Percentiles rank a stretch among this genome's conserved stretches.
Conservation (phyloP, 2,329 filamentous ascomycete species). For the Myriosclerotinia curreyana region DNA sequence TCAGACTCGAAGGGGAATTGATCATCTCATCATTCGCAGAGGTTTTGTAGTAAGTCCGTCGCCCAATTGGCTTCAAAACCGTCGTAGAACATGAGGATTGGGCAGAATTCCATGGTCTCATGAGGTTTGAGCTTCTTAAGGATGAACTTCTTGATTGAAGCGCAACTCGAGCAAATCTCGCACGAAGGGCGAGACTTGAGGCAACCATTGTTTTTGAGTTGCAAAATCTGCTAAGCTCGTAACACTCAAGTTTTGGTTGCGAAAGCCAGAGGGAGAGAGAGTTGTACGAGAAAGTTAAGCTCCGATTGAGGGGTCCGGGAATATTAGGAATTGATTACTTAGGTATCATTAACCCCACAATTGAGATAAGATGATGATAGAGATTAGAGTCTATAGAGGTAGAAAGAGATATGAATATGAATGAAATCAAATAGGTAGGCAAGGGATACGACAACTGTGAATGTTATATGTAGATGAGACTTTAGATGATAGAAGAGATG, state of each 20-base stretch:
- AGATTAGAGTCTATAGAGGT: background rate
- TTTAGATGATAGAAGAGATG: background rate
- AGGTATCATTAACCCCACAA: slow-evolving; percentile 4
- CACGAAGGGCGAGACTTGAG: slow-evolving; percentile 31
- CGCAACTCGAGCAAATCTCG: slow-evolving; percentile 30
- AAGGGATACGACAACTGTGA: slow-evolving; percentile 1
- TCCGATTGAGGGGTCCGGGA: slow-evolving; percentile 31
- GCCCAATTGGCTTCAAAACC: slow-evolving; percentile 25
- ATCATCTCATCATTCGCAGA: slow-evolving; percentile 36
- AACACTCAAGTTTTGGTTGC: slow-evolving; percentile 1
- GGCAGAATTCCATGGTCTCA: slow-evolving; percentile 31
- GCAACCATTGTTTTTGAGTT: slow-evolving; percentile 30
- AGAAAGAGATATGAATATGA: background rate
- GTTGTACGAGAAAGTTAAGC: slow-evolving; percentile 9
- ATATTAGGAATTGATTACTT: slow-evolving; percentile 24
- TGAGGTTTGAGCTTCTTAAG: slow-evolving; percentile 25
- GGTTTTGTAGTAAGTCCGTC: slow-evolving; percentile 39
- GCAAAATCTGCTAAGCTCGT: slow-evolving; percentile 14
- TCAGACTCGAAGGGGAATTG: slow-evolving; percentile 25
- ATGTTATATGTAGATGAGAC: no score
- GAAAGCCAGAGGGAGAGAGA: background rate
- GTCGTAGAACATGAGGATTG: slow-evolving; percentile 27
- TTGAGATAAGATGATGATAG: slow-evolving; percentile 12
- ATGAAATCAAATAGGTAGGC: background rate
- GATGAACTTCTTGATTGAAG: slow-evolving; percentile 26